Conservation (phyloP, 2,329 filamentous ascomycete species). For the Chaetomiaceae sp. region DNA sequence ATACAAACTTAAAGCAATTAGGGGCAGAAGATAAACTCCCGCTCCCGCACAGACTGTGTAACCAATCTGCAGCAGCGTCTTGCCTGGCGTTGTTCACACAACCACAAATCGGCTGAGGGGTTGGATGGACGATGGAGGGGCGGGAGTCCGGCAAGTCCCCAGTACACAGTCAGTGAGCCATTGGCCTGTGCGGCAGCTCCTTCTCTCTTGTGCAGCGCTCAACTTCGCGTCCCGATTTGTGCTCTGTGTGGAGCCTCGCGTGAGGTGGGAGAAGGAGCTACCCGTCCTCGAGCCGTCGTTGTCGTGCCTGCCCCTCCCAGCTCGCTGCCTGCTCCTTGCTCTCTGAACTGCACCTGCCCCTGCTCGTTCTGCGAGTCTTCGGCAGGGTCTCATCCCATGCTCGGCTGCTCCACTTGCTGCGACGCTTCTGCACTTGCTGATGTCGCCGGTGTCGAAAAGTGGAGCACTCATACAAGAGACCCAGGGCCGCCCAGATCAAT, state of each 20-base stretch:
- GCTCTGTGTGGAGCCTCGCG: neutral
- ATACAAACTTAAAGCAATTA: too few species aligned
- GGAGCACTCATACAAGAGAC: constrained; percentile 13
- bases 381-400: constrained; percentile 5
- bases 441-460: constrained; percentile 15
- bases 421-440: neutral
- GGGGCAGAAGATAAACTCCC: too few species aligned
- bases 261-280: too few species aligned
- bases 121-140: constrained; percentile 3
- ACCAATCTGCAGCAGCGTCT: too few species aligned
- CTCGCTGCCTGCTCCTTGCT: too few species aligned
- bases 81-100: too few species aligned
- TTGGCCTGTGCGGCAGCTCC: neutral
- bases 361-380: constrained; percentile 3
- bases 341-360: neutral
- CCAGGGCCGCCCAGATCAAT: constrained; percentile 7
- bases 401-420: constrained; percentile 1
- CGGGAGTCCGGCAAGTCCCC: constrained; percentile 5
- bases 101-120: too few species aligned
- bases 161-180: too few species aligned
- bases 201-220: neutral
- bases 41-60: neutral
- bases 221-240: neutral
- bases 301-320: neutral
- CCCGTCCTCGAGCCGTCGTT: too few species aligned